Base-by-base conservation (phyloP, 352 stramenopile genomes). In the Phytophthora syringae region DNA sequence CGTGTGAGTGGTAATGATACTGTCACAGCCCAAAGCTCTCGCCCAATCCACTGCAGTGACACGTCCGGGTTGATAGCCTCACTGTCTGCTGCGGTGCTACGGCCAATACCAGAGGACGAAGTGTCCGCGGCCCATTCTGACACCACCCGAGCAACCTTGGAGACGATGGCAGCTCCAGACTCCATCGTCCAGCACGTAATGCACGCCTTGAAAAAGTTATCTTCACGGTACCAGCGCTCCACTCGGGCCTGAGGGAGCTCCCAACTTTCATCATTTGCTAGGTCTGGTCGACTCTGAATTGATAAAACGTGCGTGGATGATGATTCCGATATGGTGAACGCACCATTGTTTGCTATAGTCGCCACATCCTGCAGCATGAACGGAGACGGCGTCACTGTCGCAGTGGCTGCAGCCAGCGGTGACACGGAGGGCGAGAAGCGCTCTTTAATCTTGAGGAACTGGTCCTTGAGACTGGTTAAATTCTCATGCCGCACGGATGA, bases 171-270 rank as follows among this genome's bases (percentile, higher is more conserved):
- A 25, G 82, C 80, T 0, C 82, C 84, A 16, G 70, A 72, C 40
- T 93, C 84, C 58, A 93, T 90, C 0, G 82, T 89, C 82, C 80
- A 90, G 57, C 82, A 92, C 22, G 83, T 92, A 52, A 93, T 85
- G 10, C 75, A 90, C 15, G 79, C 81, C 42, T 86, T 86, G 39
- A 90, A 88, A 62, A 76, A 86, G 40, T 77, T 77, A 56, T 91
- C 85, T 61, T 93, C 81, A 3, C 89, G 71, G 52, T 86, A 88
- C 82, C 85, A 93, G 12, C 82, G 82, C 53, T 92, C 81, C 25
- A 90, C 74, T 22, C 77, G 77, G 1, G 80, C 69, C 32, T 84
- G 71, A 10, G 79, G 69, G 2, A 78, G 71, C 25, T 82, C 73
- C 60, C 67, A 70, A 47, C 36, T 76, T 28, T 24, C 53, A 11